Base-by-base conservation (phyloP, 306 rosid genomes). In the Morella rubra region DNA sequence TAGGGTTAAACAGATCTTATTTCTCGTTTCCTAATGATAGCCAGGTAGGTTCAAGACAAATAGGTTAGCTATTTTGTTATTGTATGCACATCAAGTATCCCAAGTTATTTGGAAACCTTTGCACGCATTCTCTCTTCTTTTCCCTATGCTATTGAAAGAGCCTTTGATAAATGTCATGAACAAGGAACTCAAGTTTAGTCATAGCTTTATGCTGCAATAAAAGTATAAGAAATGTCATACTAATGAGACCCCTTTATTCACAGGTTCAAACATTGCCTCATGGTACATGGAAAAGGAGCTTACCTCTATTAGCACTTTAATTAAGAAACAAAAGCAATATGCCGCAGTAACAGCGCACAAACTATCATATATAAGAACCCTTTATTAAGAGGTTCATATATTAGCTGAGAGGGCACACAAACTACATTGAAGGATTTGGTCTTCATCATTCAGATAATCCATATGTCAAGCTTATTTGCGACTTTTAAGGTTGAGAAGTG, bases 401-500 rank as follows among this genome's bases (percentile, higher is more conserved):
- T 44, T 44, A 62, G 54, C 19, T n/a, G 41, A 40, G 41, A 40
- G 54, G 73, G 68, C n/a, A 47, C 54, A 66, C 40, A n/a, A 50
- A 55, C 13, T 79, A 71, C 72, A 83, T 44, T 80, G 72, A 73
- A 76, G 44, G 67, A n/a, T 20, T 77, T 71, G 32, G 12, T 56
- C 76, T 70, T 54, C 44, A 68, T n/a, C 60, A 47, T 69, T 71
- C 76, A 65, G 64, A 79, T 56, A 76, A 40, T 74, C 71, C 45
- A 65, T 53, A 11, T 16, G 27, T 22, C 72, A 77, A 73, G 77
- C 58, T 84, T 42, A 78, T 52, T 62, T 27, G 42, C 74, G 51
- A 68, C 73, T 76, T 66, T 73, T 44, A 77, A 68, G 77, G 72
- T 78, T 82, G 77, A 80, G 32, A 58, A 75, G 80, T 65, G 13